Conservation (phyloP, 768 basidiomycete species). For the Tylopilus sp. region DNA sequence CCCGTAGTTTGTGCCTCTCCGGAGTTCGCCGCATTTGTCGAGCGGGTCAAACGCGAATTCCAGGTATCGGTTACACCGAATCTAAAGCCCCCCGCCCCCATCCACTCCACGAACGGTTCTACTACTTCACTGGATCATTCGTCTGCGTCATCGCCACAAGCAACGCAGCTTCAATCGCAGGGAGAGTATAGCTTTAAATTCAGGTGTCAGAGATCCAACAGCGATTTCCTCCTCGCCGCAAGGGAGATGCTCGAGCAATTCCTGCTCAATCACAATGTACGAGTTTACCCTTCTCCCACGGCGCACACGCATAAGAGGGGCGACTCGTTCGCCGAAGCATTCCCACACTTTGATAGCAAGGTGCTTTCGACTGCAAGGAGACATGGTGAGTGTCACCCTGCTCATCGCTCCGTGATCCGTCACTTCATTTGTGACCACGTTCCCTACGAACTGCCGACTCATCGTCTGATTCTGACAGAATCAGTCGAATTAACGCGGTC, state of each 20-base stretch:
- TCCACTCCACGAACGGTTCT: constrained; percentile 43
- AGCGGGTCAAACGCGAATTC: constrained; percentile 89
- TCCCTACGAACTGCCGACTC: constrained; percentile 5
- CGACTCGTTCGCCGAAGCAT: constrained; percentile 92
- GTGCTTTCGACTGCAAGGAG: constrained; percentile 77
- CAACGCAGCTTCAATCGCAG: constrained; percentile 18
- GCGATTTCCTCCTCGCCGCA: constrained; percentile 86
- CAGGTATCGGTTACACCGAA: constrained; percentile 88
- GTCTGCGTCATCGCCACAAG: constrained; percentile 20
- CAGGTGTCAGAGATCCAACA: constrained; percentile 91
- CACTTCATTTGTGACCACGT: not conserved
- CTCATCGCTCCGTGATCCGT: not conserved
- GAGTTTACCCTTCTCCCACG: constrained; percentile 75
- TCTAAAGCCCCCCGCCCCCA: constrained; percentile 46
- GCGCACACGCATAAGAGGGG: constrained; percentile 81
- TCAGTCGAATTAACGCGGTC: constrained; percentile 70
- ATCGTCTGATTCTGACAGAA: constrained; percentile 40
- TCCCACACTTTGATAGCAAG: constrained; percentile 96
- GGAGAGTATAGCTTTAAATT: constrained; percentile 92
- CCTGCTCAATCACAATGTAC: constrained; percentile 77
- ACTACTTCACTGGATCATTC: constrained; percentile 49
- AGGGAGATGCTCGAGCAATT: constrained; percentile 93
- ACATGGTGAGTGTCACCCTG: constrained; percentile 41
- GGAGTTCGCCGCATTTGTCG: constrained; percentile 85
- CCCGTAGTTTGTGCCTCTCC: constrained; percentile 67